A percentile compares a stretch with the other conserved stretches of the same genome.
Conservation (phyloP, 2,329 filamentous ascomycete species). For the Pseudogymnoascus sp. region DNA sequence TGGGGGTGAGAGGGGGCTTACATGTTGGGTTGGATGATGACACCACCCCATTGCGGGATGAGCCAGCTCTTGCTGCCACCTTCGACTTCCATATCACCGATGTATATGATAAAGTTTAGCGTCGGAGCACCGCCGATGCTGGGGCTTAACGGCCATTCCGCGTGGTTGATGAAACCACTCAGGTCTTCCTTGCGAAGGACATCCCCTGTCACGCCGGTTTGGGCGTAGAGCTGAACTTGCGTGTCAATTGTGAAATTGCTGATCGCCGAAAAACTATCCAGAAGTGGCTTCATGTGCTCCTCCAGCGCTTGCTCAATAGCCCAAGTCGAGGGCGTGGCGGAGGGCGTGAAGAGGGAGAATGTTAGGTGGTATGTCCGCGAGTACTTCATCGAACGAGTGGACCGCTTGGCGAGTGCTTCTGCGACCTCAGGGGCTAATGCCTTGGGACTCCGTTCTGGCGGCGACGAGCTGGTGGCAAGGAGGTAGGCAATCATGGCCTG, state of each 20-base stretch:
- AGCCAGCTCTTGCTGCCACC: constrained; percentile 64
- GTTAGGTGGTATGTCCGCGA: constrained; percentile 91
- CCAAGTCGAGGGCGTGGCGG: constrained; percentile 75
- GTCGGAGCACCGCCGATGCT: constrained; percentile 91
- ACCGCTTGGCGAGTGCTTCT: constrained; percentile 58
- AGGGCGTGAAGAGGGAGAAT: constrained; percentile 86
- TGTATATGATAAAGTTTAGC: constrained; percentile 91
- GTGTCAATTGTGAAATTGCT: constrained; percentile 96
- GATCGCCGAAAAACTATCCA: constrained; percentile 71
- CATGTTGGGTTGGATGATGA: constrained; percentile 51
- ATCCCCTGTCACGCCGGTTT: constrained; percentile 46
- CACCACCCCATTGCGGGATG: constrained; percentile 89
- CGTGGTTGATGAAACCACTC: constrained; percentile 91
- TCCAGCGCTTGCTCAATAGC: constrained; percentile 77
- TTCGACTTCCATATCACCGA: constrained; percentile 50
- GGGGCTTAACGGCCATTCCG: constrained; percentile 92
- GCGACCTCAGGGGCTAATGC: constrained; percentile 44
- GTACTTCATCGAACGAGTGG: constrained; percentile 81
- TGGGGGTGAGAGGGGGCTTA: constrained; percentile 57
- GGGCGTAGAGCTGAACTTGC: constrained; percentile 91
- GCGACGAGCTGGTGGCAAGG: constrained; percentile 52
- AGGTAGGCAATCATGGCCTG: constrained; percentile 76
- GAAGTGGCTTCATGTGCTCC: constrained; percentile 72
- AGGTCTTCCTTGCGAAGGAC: constrained; percentile 77
- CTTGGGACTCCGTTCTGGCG: constrained; percentile 40